A percentile compares a stretch with the other conserved stretches of the same genome.
phyloP scores from a whole-genome alignment of 2,329 filamentous ascomycete genomes.

The Seiridium cupressi region DNA sequence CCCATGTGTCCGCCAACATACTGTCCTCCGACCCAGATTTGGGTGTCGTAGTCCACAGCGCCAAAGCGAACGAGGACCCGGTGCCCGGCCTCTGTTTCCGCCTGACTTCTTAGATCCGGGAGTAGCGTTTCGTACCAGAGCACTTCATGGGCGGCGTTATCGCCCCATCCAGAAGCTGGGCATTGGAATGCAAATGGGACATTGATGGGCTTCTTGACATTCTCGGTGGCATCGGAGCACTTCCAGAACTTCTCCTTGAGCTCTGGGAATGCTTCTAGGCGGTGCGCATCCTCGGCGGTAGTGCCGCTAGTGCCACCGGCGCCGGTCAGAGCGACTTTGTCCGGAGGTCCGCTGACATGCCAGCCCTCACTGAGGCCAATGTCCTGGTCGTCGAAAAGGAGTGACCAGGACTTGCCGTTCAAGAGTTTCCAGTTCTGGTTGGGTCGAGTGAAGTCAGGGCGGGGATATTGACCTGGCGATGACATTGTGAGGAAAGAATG shows the following conservation, averaged over 20 bases:
- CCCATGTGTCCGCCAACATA: slow-evolving; percentile 54
- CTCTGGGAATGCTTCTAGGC: slow-evolving; percentile 48
- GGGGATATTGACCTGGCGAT: slow-evolving; percentile 49
- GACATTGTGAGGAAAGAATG: slow-evolving; percentile 18
- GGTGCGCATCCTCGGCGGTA: slow-evolving; percentile 38
- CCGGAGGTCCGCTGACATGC: slow-evolving; percentile 51
- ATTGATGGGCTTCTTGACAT: slow-evolving; percentile 51
- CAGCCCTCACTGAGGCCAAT: slow-evolving; percentile 50
- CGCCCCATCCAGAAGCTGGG: slow-evolving; percentile 60
- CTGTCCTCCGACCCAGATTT: slow-evolving; percentile 53
- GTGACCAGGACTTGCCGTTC: slow-evolving; percentile 58
- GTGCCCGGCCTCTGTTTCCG: slow-evolving; percentile 38
- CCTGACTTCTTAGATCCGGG: slow-evolving; percentile 43
- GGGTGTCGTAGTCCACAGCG: slow-evolving; percentile 61
- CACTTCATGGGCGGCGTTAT: slow-evolving; percentile 63
- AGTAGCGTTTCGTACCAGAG: slow-evolving; percentile 63
- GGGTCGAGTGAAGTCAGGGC: slow-evolving; percentile 61
- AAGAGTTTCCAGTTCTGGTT: slow-evolving; percentile 57
- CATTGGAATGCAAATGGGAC: slow-evolving; percentile 67
- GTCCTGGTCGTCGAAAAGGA: slow-evolving; percentile 65
- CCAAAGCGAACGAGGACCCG: slow-evolving; percentile 54
- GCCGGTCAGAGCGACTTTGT: slow-evolving; percentile 30
- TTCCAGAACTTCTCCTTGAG: slow-evolving; percentile 46
- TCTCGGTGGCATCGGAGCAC: slow-evolving; percentile 24
- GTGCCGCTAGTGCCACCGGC: slow-evolving; percentile 13